Percentiles rank a stretch among this genome's conserved stretches.
Conservation (phyloP, 2,329 filamentous ascomycete species). For the Xylariaceae sp. region DNA sequence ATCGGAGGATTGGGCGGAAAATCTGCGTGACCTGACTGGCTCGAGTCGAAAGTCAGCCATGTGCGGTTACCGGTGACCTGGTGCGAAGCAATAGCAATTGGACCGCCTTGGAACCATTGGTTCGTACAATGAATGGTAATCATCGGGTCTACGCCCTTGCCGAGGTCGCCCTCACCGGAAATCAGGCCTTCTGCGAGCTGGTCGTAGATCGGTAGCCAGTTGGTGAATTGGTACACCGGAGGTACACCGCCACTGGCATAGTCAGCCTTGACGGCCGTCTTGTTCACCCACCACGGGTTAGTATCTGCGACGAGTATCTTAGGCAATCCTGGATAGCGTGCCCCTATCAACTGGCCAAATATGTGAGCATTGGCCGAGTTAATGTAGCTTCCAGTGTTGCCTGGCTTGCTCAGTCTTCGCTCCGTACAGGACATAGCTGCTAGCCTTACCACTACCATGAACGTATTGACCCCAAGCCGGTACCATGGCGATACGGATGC, state of each 20-base stretch:
- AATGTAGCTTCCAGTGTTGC: not conserved
- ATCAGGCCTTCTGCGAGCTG: conserved; percentile 31
- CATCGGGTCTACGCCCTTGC: conserved; percentile 15
- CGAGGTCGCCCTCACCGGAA: conserved; percentile 6
- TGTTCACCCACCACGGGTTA: conserved; percentile 33
- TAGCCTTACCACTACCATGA: no score
- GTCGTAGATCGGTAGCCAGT: conserved; percentile 30
- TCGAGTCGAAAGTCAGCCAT: conserved; percentile 32
- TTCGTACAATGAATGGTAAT: conserved; percentile 33
- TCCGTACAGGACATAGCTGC: no score
- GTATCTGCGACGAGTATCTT: conserved; percentile 34
- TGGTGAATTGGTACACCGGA: conserved; percentile 16
- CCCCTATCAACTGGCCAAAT: conserved; percentile 27
- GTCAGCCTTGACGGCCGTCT: conserved; percentile 28
- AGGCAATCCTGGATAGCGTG: conserved; percentile 33
- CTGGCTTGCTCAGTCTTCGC: no score
- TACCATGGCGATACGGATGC: no score
- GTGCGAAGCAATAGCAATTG: conserved; percentile 25
- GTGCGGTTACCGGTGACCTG: conserved; percentile 22
- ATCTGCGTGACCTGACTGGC: conserved; percentile 31
- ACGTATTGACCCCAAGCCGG: no score
- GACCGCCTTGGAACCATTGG: conserved; percentile 31
- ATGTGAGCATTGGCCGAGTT: not conserved
- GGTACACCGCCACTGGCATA: conserved; percentile 28
- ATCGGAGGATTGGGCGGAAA: conserved; percentile 32